Evolutionary conservation across 345 rosid species (phyloP).

Genomic region (Citrus glauca): DNA sequence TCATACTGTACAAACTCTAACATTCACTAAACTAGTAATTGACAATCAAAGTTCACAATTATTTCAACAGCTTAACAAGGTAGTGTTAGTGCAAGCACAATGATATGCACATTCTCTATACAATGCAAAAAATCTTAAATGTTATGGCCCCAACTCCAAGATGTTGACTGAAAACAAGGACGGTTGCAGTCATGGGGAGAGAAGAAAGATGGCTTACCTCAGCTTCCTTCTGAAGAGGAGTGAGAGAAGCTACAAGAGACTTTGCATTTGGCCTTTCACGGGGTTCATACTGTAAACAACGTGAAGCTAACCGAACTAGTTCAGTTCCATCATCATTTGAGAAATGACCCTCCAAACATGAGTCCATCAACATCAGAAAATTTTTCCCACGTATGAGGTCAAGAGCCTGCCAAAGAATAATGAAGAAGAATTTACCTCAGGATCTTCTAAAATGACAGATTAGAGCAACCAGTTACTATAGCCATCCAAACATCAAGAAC

Average conservation of each 20-base stretch:
- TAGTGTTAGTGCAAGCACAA: background rate
- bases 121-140: background rate
- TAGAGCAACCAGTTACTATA: background rate
- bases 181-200: background rate
- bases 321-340: conserved; percentile 93
- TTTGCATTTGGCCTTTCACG: conserved; percentile 89
- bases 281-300: conserved; percentile 82
- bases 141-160: background rate
- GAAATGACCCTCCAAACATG: conserved; percentile 73
- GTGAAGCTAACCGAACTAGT: conserved; percentile 70
- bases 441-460: background rate
- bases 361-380: conserved; percentile 78
- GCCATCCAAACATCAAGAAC: background rate
- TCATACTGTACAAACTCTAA: background rate
- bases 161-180: background rate
- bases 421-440: conserved; percentile 4
- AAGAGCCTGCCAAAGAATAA: conserved; percentile 58
- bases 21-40: background rate
- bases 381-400: conserved; percentile 81
- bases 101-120: background rate
- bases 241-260: conserved; percentile 65
- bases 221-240: conserved; percentile 72
- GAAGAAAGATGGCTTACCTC: conserved; percentile 34
- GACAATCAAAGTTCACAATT: background rate
- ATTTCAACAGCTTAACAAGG: background rate